phyloP scores from a whole-genome alignment of 2,329 filamentous ascomycete species.

The Ophioceras dolichostomum region DNA sequence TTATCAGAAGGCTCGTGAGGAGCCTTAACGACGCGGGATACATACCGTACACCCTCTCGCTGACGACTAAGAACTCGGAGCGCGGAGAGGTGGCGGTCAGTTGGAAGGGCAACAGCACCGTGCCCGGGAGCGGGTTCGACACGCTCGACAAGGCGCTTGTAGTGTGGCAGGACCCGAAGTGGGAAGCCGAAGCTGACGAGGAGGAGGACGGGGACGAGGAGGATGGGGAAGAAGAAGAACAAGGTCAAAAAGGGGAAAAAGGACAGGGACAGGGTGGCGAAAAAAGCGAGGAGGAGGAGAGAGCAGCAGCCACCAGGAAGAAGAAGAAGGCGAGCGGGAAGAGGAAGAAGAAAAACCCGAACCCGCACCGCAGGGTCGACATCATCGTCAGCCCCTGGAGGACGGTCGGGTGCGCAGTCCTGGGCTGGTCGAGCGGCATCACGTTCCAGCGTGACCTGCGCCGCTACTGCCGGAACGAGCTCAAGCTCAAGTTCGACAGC shows the following conservation, averaged over 20 bases:
- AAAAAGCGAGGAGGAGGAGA: no score
- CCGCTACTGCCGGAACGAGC: slow-evolving; percentile 61
- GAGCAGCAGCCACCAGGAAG: no score
- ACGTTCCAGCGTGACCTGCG: slow-evolving; percentile 84
- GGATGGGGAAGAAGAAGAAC: no score
- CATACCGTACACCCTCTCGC: slow-evolving; percentile 70
- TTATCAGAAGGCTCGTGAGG: slow-evolving; percentile 60
- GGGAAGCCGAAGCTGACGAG: slow-evolving; percentile 14
- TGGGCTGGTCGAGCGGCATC: slow-evolving; percentile 80
- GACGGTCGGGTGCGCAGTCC: slow-evolving; percentile 74
- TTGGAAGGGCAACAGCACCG: slow-evolving; percentile 31
- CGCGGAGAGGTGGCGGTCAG: slow-evolving; percentile 51
- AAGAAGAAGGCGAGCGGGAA: slow-evolving; percentile 7
- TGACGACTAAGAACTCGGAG: slow-evolving; percentile 58
- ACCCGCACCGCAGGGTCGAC: slow-evolving; percentile 74
- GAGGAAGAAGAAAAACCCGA: slow-evolving; percentile 44
- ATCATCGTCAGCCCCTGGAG: slow-evolving; percentile 86
- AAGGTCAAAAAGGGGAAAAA: no score
- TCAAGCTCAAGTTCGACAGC: slow-evolving; percentile 78
- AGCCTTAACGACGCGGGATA: slow-evolving; percentile 55
- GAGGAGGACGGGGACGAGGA: no score
- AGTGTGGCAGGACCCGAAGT: slow-evolving; percentile 67
- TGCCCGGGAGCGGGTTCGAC: slow-evolving; percentile 58
- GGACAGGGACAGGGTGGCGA: no score
- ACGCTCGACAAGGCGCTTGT: slow-evolving; percentile 84